Evolutionary conservation across 208 protist genomes (phyloP), one percentile per base, ranked within the genome.

Genomic region (Wallacemonas collosoma): DNA sequence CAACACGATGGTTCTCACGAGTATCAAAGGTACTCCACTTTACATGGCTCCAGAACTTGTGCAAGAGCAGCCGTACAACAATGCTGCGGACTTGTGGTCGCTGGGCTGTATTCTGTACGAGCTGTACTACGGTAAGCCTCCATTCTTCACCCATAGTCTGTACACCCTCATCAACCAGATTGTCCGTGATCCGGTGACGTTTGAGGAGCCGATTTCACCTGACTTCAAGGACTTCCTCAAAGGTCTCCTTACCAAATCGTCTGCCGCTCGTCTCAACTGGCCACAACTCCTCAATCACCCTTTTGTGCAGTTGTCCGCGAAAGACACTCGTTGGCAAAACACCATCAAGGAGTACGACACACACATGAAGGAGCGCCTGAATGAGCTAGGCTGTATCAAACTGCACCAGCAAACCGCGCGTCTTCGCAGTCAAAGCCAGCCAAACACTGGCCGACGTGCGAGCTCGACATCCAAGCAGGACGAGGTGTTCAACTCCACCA

Each of bases 41-140:
- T 99, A 99, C 82, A 99, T 99, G 98, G 96, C 95, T 4, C 97
- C 97, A 1, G 98, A 99, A 75, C 86, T 99, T 11, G 93, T 97
- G 15, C 90, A 97, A 56, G 93, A 98, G 63, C 82, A 95, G 67
- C 92, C 95, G n/a, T 98, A 98, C 76, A 96, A 99, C 76, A 88
- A 98, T 58, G 91, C 76, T 7, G 94, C 93, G 1, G 98, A 99
- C 79, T 81, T 99, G 40, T 99, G 98, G 98, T 98, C 97, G 8
- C 81, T 99, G 7, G 98, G 98, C 11, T 95, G 98, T 41, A 99
- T 99, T 72, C 74, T 99, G 55, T 99, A 99, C 77, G 98, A 99
- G 75, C 73, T 99, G 3, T 97, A 94, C 72, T 95, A 95, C 43
- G 98, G 98, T 12, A 86, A 93, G 66, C 98, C 98, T 36, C 98